Conservation (phyloP, 805 yeast species). For the Sungouiella thailandica region DNA sequence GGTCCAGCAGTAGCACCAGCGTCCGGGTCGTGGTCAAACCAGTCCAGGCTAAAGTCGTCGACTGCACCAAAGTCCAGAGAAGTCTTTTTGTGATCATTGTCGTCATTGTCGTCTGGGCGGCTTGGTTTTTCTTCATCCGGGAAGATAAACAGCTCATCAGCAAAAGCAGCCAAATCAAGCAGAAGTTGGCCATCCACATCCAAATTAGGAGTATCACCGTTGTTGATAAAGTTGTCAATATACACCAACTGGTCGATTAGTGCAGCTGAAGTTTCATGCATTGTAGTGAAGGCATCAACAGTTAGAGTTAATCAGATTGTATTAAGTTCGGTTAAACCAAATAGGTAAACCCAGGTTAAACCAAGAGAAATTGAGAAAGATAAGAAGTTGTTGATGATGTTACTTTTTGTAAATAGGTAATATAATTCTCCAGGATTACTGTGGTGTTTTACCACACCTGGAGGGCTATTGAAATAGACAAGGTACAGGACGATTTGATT, state of each 20-base stretch:
- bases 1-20: too few species aligned
- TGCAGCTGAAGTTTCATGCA: slow-evolving; percentile 33
- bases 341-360: too few species aligned
- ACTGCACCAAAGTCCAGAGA: background rate
- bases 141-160: slow-evolving; percentile 73
- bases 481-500: background rate
- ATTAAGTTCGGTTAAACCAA: too few species aligned
- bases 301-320: too few species aligned
- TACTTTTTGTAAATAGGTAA: too few species aligned
- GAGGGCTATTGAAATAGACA: background rate
- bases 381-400: too few species aligned
- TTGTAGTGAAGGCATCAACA: background rate
- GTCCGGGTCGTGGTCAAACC: background rate
- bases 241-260: slow-evolving; percentile 73
- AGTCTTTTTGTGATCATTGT: slow-evolving; percentile 3
- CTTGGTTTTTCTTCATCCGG: slow-evolving; percentile 77
- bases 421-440: background rate
- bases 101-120: slow-evolving; percentile 16
- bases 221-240: slow-evolving; percentile 63
- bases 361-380: too few species aligned
- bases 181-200: slow-evolving; percentile 38
- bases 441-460: background rate
- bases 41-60: slow-evolving; percentile 1
- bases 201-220: slow-evolving; percentile 35
- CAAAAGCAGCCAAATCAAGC: slow-evolving; percentile 72